phyloP scores from a whole-genome alignment of 2,329 filamentous ascomycete genomes.

The Penicillium aurantiogriseum region DNA sequence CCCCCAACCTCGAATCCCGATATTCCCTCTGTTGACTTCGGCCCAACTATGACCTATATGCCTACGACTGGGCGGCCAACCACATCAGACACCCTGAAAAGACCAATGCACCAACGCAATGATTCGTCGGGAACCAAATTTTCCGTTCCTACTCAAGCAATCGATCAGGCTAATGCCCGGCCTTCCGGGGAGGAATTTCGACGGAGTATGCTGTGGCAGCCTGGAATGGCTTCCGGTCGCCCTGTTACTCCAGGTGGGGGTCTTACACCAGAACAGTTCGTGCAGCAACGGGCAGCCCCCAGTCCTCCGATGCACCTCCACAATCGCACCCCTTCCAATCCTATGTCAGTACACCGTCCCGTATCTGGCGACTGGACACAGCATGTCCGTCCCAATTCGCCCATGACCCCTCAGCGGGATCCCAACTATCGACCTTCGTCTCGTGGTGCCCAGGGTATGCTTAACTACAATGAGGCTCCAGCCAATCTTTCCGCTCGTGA shows the following conservation, averaged over 20 bases:
- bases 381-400: conserved; percentile 34
- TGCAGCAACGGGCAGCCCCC: conserved; percentile 69
- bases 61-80: conserved; percentile 55
- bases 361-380: conserved; percentile 42
- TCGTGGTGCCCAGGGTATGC: conserved; percentile 54
- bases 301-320: conserved; percentile 59
- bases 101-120: conserved; percentile 32
- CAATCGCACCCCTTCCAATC: conserved; percentile 58
- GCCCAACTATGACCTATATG: conserved; percentile 72
- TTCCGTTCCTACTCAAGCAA: conserved; percentile 21
- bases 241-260: conserved; percentile 50
- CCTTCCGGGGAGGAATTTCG: conserved; percentile 53
- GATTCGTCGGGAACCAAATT: conserved; percentile 33
- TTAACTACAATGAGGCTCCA: conserved; percentile 54
- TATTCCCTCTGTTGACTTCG: conserved; percentile 79
- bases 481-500: conserved; percentile 76
- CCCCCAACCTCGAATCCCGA: conserved; percentile 46
- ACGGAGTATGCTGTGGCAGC: conserved; percentile 76
- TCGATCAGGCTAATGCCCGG: conserved; percentile 38
- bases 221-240: conserved; percentile 56
- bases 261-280: conserved; percentile 80
- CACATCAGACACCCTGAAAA: conserved; percentile 54
- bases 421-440: conserved; percentile 47
- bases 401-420: conserved; percentile 30
- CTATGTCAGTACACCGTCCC: conserved; percentile 37